Conservation (phyloP, 371 early-diverging fungal species). For the Mucor racemosus region DNA sequence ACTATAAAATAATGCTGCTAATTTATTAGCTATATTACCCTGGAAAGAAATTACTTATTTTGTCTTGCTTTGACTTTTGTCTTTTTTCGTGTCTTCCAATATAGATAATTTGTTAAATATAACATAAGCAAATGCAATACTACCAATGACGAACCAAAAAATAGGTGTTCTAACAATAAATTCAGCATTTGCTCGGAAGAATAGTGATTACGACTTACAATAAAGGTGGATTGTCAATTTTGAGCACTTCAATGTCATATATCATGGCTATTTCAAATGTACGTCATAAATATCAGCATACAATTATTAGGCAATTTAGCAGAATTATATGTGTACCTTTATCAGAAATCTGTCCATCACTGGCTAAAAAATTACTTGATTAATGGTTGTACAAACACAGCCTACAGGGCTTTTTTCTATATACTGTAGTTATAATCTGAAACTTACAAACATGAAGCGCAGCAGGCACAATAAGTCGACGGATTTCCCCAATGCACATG, state of each 20-base stretch:
- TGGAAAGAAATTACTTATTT: not conserved
- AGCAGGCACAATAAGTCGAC: not conserved
- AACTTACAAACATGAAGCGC: not conserved
- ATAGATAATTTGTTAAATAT: not conserved
- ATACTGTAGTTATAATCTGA: no score
- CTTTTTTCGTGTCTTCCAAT: not conserved
- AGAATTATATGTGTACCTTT: not conserved
- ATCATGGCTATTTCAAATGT: not conserved
- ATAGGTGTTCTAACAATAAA: conserved; percentile 1
- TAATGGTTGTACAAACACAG: not conserved
- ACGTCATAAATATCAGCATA: not conserved
- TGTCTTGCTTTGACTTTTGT: not conserved
- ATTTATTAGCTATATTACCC: not conserved
- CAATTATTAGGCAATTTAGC: not conserved
- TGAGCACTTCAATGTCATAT: not conserved
- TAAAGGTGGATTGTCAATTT: not conserved
- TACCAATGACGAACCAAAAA: not conserved
- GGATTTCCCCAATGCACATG: not conserved
- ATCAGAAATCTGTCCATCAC: not conserved
- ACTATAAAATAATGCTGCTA: no score
- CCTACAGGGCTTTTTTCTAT: not conserved
- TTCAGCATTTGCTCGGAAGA: not conserved
- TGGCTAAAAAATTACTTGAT: not conserved
- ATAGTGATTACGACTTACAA: not conserved
- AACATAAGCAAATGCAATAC: not conserved